Evolutionary conservation across 2,329 filamentous ascomycete genomes (phyloP).

Genomic region (Trichoderma lentiforme): DNA sequence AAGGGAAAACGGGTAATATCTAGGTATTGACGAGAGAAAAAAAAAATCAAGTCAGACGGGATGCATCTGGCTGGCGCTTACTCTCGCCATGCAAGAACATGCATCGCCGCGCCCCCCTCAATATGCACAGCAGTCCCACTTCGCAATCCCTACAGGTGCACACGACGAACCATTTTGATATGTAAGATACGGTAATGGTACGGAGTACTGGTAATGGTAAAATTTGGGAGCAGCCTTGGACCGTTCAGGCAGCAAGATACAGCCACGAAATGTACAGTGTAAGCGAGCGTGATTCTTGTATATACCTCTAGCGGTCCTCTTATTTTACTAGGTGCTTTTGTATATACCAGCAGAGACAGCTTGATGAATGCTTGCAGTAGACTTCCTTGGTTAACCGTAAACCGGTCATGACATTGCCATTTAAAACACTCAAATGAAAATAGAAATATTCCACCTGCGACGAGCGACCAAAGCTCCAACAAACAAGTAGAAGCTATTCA

Average conservation of each 20-base stretch:
- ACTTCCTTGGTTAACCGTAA: too few species aligned
- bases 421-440: too few species aligned
- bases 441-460: too few species aligned
- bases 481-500: too few species aligned
- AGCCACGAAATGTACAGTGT: neutral
- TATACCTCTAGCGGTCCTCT: too few species aligned
- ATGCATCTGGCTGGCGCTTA: neutral
- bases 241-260: slow-evolving; percentile 6
- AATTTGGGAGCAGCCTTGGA: neutral
- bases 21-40: too few species aligned
- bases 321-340: too few species aligned
- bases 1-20: too few species aligned
- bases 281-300: neutral
- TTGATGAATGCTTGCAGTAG: too few species aligned
- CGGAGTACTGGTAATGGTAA: neutral
- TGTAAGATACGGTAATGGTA: neutral
- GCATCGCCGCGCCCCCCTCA: neutral
- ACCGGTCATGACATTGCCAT: too few species aligned
- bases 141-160: neutral
- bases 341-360: too few species aligned
- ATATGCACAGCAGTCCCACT: neutral
- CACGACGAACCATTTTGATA: neutral
- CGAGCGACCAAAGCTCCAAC: too few species aligned
- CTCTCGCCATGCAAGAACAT: neutral
- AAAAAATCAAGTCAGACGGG: neutral